Percentiles rank a stretch among this genome's conserved stretches.
Conservation (phyloP, 345 rosid species). For the Anacardium occidentale region DNA sequence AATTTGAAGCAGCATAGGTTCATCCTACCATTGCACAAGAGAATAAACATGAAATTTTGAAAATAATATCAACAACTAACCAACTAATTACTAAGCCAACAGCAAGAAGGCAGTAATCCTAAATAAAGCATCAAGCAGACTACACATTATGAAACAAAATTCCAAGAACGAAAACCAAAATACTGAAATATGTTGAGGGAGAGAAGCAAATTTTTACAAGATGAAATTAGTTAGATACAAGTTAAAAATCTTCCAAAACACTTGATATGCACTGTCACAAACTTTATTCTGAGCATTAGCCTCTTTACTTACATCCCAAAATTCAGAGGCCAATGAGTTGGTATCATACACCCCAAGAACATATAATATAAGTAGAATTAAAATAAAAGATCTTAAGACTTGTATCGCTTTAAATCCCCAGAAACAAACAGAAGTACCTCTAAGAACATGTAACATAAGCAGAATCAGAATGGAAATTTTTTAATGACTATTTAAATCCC, state of each 20-base stretch:
- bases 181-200: not conserved
- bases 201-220: not conserved
- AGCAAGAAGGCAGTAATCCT: not conserved
- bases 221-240: not conserved
- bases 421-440: not conserved
- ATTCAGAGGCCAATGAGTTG: not conserved
- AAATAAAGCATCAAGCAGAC: not conserved
- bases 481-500: not conserved
- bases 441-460: not conserved
- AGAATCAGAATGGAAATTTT: not conserved
- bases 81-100: not conserved
- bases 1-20: constrained; percentile 4
- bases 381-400: too few relatives aligned
- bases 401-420: not conserved
- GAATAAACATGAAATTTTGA: not conserved
- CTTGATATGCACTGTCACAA: not conserved
- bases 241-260: not conserved
- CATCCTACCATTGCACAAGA: not conserved
- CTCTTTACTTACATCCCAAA: constrained; percentile 5
- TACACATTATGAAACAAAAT: not conserved
- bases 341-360: not conserved
- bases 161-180: not conserved
- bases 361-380: not conserved
- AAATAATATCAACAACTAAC: not conserved
- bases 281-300: not conserved